Evolutionary conservation across 306 rosid genomes (phyloP), one percentile per base, ranked within the genome.

Genomic region (Malus asiatica): DNA sequence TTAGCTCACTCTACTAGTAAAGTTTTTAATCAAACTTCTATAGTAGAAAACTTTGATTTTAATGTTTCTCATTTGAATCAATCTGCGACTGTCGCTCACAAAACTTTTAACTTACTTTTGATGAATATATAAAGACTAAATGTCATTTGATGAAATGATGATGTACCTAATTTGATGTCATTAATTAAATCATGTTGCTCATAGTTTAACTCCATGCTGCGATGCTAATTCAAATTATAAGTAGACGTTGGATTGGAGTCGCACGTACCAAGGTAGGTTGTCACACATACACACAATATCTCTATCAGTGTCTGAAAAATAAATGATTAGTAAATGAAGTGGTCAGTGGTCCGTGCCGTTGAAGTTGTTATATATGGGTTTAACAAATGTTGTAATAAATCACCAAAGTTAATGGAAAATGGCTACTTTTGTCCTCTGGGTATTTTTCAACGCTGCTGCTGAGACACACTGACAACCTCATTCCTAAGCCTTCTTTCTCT

Each of bases 321-420:
- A 77, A 71, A 79, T 70, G 59, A 87, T 62, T 78, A 63, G 83
- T 76, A 16, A 63, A 25, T 60, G 53, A 78, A 70, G 44, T 70
- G 71, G 44, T 83, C 78, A 25, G 18, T 60, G 66, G 35, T 2
- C 66, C 95, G 89, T 90, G 90, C 90, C 90, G 92, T 84, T 52
- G 33, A 86, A 81, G 91, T 8, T 33, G 35, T 60, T 62, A 38
- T 22, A 38, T 44, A 8, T 66, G 65, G 16, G 35, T 23, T 71
- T 5, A 35, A 42, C 12, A 23, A n/a, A 19, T n/a, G 40, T 72
- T 15, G 2, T 5, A 23, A 13, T 40, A 18, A 45, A 16, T 29
- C 8, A 15, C 8, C 46, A 7, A 63, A 30, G 32, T 63, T 30
- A 61, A 61, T 25, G 61, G 2, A 20, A 18, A 55, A 55, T 55